These are phyloP conservation scores for Phytophthora podocarpi DNA, from an alignment of 352 stramenopile genomes.

Conservation along the genomic window DNA sequence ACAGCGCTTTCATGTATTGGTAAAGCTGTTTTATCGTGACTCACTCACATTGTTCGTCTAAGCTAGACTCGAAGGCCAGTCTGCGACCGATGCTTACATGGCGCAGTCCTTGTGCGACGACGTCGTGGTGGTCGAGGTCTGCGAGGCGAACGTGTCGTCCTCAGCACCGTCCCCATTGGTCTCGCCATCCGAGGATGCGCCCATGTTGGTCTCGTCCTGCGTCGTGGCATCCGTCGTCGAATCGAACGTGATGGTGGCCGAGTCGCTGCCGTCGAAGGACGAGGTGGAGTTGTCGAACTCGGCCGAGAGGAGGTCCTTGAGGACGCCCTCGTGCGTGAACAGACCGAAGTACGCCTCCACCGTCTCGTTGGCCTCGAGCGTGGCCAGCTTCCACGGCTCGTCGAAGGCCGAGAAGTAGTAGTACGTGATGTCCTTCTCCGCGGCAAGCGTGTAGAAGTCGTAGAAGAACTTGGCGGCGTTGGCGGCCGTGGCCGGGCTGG, in stretches of 20 bases:
- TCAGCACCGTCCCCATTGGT: neutral
- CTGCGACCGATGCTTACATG: constrained; percentile 30
- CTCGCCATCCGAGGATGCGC: constrained; percentile 6
- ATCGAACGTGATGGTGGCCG: constrained; percentile 18
- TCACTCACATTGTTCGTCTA: constrained; percentile 6
- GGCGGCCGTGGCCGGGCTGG: constrained; percentile 39
- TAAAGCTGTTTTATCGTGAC: neutral
- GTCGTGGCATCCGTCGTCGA: constrained; percentile 11
- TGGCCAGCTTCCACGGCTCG: constrained; percentile 62
- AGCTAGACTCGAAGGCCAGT: neutral
- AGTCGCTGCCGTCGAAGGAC: constrained; percentile 18
- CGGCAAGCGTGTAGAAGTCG: constrained; percentile 65
- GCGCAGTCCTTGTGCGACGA: constrained; percentile 38
- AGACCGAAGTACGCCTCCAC: constrained; percentile 78
- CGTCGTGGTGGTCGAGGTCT: constrained; percentile 17
- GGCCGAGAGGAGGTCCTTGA: constrained; percentile 52
- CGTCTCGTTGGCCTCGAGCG: constrained; percentile 52
- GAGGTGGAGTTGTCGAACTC: constrained; percentile 43
- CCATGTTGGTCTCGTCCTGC: constrained; percentile 5
- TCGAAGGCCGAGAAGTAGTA: constrained; percentile 79
- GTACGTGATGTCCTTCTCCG: constrained; percentile 55
- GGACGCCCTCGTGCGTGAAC: constrained; percentile 48
- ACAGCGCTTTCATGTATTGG: too few species aligned
- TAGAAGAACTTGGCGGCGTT: constrained; percentile 60
- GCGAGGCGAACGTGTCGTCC: constrained; percentile 9